Evolutionary conservation across 2,329 filamentous ascomycete species (phyloP), one percentile per base, ranked within the genome.

Genomic region (Bipolaris oryzae): DNA sequence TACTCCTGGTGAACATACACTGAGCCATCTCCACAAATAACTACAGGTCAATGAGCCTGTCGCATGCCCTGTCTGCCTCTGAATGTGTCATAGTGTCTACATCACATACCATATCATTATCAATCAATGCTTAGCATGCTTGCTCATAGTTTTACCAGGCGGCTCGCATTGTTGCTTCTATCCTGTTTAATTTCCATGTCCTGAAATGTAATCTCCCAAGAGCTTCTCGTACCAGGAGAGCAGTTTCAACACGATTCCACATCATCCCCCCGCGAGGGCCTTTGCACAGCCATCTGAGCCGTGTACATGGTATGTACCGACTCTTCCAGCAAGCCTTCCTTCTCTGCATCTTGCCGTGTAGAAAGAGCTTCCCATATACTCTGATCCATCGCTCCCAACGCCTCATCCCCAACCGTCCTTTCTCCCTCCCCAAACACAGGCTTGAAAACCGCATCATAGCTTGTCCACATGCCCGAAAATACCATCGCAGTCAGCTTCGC

Each of bases 371-470:
- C 13, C 5, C 20, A 11, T 25, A 2, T 58, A 28, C 13, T 33
- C 35, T 11, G 43, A 28, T n/a, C 28, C 16, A 10, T 37, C 33
- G 44, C n/a, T 34, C 11, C 13, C 20, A 59, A 33, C n/a, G 52
- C 61, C 25, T 68, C 67, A 25, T 69, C 67, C 7, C 66, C 71
- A 34, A 70, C 60, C 0, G 84, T 87, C 65, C 85, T 85, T 81
- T 98, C 94, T 0, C 95, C 95, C 71, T 98, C 90, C 0, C 94
- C 94, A 80, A 96, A 97, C 0, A 88, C 38, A 0, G 76, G 78
- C 74, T 86, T 88, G 63, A 89, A 88, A 16, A 85, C 70, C 0
- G 49, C 58, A 76, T 92, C 89, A 76, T 92, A 91, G 44, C 77
- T 82, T 43, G 64, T 68, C 90, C 89, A 93, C 64, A 87, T 76